Conservation (phyloP, 75 land plant species). For the Pinus taeda region DNA sequence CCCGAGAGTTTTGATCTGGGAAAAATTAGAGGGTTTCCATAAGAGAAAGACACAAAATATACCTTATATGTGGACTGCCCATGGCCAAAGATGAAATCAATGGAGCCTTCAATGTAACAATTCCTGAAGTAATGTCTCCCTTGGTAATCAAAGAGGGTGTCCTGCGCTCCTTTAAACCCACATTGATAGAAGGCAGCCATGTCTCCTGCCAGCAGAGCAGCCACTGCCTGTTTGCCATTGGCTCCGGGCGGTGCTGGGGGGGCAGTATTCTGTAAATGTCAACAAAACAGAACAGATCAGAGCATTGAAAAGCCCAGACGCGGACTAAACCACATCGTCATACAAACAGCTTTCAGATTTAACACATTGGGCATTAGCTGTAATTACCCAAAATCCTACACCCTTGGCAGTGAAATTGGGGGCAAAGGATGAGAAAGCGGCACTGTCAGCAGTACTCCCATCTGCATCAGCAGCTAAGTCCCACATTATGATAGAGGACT, state of each 20-base stretch:
- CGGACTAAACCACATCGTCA: background rate
- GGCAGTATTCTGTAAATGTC: slow-evolving; percentile 66
- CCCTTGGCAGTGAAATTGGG: slow-evolving; percentile 58
- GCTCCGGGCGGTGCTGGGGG: slow-evolving; percentile 43
- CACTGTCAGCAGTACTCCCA: slow-evolving; percentile 45
- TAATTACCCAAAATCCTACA: slow-evolving; percentile 67
- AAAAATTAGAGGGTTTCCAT: too few species aligned
- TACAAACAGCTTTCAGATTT: background rate
- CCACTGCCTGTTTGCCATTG: slow-evolving; percentile 65
- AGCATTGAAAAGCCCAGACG: background rate
- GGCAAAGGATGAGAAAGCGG: slow-evolving; percentile 57
- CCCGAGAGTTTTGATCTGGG: too few species aligned
- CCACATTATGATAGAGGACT: slow-evolving; percentile 45
- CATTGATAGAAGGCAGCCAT: slow-evolving; percentile 86
- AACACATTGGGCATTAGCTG: background rate
- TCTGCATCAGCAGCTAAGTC: slow-evolving; percentile 24
- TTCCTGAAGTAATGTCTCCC: slow-evolving; percentile 81
- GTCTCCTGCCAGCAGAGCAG: slow-evolving; percentile 71
- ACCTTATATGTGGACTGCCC: slow-evolving; percentile 76
- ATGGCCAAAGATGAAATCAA: slow-evolving; percentile 88
- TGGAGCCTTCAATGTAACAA: slow-evolving; percentile 84
- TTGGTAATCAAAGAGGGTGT: slow-evolving; percentile 77
- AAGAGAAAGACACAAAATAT: too few species aligned
- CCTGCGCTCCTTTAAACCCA: slow-evolving; percentile 75
- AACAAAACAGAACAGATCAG: background rate